Conservation (phyloP, 2,329 filamentous ascomycete species). For the Diaporthe aspalathi region DNA sequence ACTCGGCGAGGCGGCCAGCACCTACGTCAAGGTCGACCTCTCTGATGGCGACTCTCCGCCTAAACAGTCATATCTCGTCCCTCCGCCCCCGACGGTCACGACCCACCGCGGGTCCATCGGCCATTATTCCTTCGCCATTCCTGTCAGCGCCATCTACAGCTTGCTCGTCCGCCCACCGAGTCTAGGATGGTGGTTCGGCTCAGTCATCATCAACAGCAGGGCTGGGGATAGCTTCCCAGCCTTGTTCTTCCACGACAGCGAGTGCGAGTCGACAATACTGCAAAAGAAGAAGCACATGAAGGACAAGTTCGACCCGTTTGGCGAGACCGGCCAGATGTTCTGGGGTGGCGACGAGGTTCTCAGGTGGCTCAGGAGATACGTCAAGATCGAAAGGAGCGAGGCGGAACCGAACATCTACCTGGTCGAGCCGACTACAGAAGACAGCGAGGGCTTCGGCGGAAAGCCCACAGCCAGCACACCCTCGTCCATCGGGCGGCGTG, state of each 20-base stretch:
- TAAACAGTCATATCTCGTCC: conserved; percentile 88
- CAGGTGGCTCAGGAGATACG: conserved; percentile 88
- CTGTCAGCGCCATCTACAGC: conserved; percentile 90
- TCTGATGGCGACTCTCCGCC: conserved; percentile 84
- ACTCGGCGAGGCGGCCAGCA: conserved; percentile 84
- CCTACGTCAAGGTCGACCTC: conserved; percentile 96
- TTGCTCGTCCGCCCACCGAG: conserved; percentile 91
- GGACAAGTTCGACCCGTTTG: conserved; percentile 92
- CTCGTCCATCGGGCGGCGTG: conserved; percentile 56
- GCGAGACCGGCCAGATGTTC: conserved; percentile 86
- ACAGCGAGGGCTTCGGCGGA: conserved; percentile 82
- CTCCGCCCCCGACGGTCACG: conserved; percentile 88
- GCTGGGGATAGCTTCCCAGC: conserved; percentile 94
- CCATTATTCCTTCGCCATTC: conserved; percentile 90
- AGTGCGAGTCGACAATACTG: conserved; percentile 94
- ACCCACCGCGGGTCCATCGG: conserved; percentile 77
- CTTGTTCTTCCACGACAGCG: conserved; percentile 96
- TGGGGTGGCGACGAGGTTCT: conserved; percentile 98
- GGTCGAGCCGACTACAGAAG: conserved; percentile 86
- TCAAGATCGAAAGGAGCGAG: conserved; percentile 82
- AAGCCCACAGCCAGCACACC: conserved; percentile 62
- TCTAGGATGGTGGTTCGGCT: conserved; percentile 98
- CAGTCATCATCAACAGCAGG: conserved; percentile 90
- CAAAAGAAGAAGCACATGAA: conserved; percentile 88
- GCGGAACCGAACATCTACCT: conserved; percentile 93